Evolutionary conservation across 768 basidiomycete species (phyloP).

Genomic region (Tubosaeta sp.): DNA sequence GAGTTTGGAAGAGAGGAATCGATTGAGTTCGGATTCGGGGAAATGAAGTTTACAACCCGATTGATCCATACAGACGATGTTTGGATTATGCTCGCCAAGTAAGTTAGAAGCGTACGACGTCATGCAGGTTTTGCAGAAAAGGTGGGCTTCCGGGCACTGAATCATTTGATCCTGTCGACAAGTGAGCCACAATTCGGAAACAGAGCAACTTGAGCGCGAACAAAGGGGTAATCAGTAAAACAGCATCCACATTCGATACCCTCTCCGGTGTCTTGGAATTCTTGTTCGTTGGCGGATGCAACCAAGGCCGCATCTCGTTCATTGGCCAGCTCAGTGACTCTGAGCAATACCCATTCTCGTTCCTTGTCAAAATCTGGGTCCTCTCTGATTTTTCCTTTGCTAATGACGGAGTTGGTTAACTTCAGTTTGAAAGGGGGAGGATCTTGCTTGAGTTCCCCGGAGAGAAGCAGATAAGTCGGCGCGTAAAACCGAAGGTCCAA

Average conservation of each 20-base stretch:
- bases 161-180: slow-evolving; percentile 67
- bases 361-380: slow-evolving; percentile 46
- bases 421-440: slow-evolving; percentile 38
- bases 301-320: slow-evolving; percentile 28
- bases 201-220: slow-evolving; percentile 34
- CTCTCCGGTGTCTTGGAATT: slow-evolving; percentile 44
- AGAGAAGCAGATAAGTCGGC: slow-evolving; percentile 55
- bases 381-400: slow-evolving; percentile 38
- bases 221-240: slow-evolving; percentile 68
- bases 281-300: slow-evolving; percentile 36
- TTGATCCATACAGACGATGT: slow-evolving; percentile 79
- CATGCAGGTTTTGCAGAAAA: slow-evolving; percentile 79
- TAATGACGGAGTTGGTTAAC: slow-evolving; percentile 30
- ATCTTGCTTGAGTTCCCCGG: slow-evolving; percentile 28
- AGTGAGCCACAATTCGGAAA: not conserved
- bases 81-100: slow-evolving; percentile 58
- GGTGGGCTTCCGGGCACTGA: slow-evolving; percentile 85
- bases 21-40: slow-evolving; percentile 60
- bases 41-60: slow-evolving; percentile 69
- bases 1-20: slow-evolving; percentile 64
- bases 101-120: slow-evolving; percentile 61
- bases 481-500: slow-evolving; percentile 49
- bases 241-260: slow-evolving; percentile 90
- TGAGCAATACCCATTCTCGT: slow-evolving; percentile 44
- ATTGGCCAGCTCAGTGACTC: slow-evolving; percentile 25